Conservation (phyloP, 129 eudicot species). For the Ambrosia trifida region DNA sequence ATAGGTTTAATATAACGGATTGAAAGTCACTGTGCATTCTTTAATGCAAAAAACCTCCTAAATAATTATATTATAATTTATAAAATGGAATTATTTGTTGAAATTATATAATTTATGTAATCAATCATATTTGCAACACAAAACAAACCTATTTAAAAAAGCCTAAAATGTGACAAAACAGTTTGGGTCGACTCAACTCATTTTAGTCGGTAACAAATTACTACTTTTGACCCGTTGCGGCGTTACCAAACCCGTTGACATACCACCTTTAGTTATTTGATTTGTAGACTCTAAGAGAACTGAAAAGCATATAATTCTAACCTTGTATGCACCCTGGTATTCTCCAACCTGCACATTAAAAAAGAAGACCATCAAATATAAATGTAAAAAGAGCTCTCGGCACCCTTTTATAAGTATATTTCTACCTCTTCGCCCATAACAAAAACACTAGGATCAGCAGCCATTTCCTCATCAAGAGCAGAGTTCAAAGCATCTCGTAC, state of each 20-base stretch:
- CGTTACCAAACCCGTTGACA: neutral
- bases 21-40: neutral
- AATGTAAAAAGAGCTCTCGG: neutral
- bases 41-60: neutral
- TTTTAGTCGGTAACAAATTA: neutral
- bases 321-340: constrained; percentile 99
- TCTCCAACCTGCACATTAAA: constrained; percentile 76
- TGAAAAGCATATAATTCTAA: constrained; percentile 31
- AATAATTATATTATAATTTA: neutral
- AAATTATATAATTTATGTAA: neutral
- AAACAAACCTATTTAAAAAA: neutral
- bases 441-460: constrained; percentile 89
- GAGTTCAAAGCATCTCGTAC: constrained; percentile 95
- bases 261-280: neutral
- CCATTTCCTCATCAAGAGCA: constrained; percentile 97
- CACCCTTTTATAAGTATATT: neutral
- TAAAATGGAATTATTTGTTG: no score
- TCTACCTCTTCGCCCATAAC: constrained; percentile 96
- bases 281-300: neutral
- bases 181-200: neutral
- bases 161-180: neutral
- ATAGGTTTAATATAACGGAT: neutral
- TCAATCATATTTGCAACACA: neutral
- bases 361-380: neutral
- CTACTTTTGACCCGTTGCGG: no score